Percentiles rank a stretch among this genome's conserved stretches.
Evolutionary conservation across 495 filamentous ascomycete species (phyloP).

Genomic region (Bryoglossum gracile): DNA sequence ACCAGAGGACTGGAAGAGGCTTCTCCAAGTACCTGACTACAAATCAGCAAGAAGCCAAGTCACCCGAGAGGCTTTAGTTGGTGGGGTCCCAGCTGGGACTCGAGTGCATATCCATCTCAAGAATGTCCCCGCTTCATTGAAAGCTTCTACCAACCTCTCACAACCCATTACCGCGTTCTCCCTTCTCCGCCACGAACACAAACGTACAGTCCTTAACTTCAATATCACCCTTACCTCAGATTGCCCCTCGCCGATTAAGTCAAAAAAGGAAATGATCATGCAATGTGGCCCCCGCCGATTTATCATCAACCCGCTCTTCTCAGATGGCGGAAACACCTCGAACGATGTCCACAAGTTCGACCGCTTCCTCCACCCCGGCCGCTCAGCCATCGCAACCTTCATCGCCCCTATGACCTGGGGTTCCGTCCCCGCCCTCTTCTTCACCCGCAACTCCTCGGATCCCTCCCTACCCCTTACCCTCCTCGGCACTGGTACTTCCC

Average conservation of each 20-base stretch:
- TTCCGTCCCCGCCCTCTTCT: conserved; percentile 79
- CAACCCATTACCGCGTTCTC: conserved; percentile 68
- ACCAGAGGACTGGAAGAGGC: conserved; percentile 80
- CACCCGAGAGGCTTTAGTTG: conserved; percentile 71
- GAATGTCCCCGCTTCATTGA: conserved; percentile 56
- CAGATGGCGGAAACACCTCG: conserved; percentile 69
- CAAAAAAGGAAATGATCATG: conserved; percentile 83
- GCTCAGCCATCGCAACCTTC: conserved; percentile 85
- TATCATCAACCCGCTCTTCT: conserved; percentile 85
- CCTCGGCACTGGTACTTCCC: conserved; percentile 76
- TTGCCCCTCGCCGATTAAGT: conserved; percentile 63
- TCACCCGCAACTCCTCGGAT: conserved; percentile 44
- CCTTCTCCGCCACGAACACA: conserved; percentile 88
- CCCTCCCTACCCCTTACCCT: conserved; percentile 55
- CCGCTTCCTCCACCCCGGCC: conserved; percentile 84
- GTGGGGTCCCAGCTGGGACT: conserved; percentile 76
- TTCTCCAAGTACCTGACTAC: conserved; percentile 80
- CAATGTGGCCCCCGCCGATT: conserved; percentile 84
- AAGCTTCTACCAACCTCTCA: conserved; percentile 43
- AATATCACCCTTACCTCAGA: conserved; percentile 74
- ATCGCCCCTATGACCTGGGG: conserved; percentile 91
- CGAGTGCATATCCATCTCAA: conserved; percentile 74
- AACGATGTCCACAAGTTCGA: conserved; percentile 97
- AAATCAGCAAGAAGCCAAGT: conserved; percentile 67
- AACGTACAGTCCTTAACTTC: conserved; percentile 79